Conservation (phyloP, 768 basidiomycete species). For the Leccinum uliginosum region DNA sequence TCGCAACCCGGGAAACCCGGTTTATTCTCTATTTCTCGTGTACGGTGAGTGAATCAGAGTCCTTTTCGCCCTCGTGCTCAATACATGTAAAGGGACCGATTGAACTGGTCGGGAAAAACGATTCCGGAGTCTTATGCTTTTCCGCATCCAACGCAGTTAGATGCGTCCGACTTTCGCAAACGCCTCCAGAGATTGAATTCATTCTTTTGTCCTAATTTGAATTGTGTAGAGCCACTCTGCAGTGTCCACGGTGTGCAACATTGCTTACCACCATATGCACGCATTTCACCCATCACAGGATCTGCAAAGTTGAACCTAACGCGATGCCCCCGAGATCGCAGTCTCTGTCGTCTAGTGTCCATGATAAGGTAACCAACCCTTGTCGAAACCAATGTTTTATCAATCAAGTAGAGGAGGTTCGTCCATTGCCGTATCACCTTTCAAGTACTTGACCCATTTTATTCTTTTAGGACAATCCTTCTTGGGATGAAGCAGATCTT, state of each 20-base stretch:
- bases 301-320: conserved; percentile 21
- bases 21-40: conserved; percentile 21
- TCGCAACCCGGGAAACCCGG: conserved; percentile 24
- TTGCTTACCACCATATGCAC: neutral
- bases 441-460: neutral
- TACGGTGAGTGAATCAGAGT: conserved; percentile 20
- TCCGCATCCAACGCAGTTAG: neutral
- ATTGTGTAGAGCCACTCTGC: conserved; percentile 50
- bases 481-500: conserved; percentile 38
- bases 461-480: conserved; percentile 17
- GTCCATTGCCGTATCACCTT: neutral
- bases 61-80: conserved; percentile 19
- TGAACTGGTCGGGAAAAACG: conserved; percentile 25
- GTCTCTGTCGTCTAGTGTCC: neutral
- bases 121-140: conserved; percentile 20
- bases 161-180: conserved; percentile 16
- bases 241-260: conserved; percentile 41
- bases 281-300: conserved; percentile 17
- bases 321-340: conserved; percentile 7
- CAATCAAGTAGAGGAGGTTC: conserved; percentile 12
- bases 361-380: conserved; percentile 12
- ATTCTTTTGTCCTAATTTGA: conserved; percentile 50
- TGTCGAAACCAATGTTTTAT: conserved; percentile 30
- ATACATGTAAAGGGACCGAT: conserved; percentile 27
- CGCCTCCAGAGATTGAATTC: conserved; percentile 35